Evolutionary conservation across 257 asterid genomes (phyloP), one percentile per base, ranked within the genome.

Genomic region (Solanum lycopersicoides): DNA sequence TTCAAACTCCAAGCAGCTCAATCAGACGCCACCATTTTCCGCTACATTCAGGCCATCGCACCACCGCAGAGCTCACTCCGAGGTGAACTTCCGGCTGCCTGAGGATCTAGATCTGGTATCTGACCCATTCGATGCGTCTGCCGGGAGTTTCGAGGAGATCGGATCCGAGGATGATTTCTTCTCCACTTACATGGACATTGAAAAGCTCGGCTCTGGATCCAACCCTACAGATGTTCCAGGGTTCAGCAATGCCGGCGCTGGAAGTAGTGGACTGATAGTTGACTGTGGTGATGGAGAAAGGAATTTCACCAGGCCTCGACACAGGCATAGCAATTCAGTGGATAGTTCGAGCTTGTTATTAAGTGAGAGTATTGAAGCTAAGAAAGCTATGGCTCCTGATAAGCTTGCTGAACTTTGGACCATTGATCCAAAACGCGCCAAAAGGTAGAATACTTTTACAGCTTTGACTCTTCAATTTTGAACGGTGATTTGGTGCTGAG

Each of bases 361-460:
- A 63, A 86, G 86, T 39, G 98, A 93, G 75, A 93, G 90, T 86
- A 95, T 97, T 89, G 99, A 95, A 86, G 98, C 99, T 79, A 97
- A 97, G 92, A 97, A 97, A 88, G 99, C 99, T 87, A 97, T 97
- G 99, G 94, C 98, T 80, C 99, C 99, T 71, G 97, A 95, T 89
- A 95, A 97, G 92, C 97, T 97, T 39, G 99, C 99, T 84, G 98
- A 95, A 88, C 89, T 97, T 28, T 97, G 99, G 99, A 92, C 95
- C 63, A 77, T 97, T 90, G 99, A 97, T 92, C 99, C 99, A 72
- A 97, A 97, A 83, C 95, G 98, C 69, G 99, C 99, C 86, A 97
- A 97, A 90, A 94, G 99, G 99, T 74, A 72, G 7, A 59, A 34
- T 16, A 34, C 32, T 74, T 37, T 37, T 74, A 74, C 50, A 9